These are phyloP conservation scores for Skeletonema potamos DNA, from an alignment of 108 stramenopile genomes.

Conservation along the genomic window DNA sequence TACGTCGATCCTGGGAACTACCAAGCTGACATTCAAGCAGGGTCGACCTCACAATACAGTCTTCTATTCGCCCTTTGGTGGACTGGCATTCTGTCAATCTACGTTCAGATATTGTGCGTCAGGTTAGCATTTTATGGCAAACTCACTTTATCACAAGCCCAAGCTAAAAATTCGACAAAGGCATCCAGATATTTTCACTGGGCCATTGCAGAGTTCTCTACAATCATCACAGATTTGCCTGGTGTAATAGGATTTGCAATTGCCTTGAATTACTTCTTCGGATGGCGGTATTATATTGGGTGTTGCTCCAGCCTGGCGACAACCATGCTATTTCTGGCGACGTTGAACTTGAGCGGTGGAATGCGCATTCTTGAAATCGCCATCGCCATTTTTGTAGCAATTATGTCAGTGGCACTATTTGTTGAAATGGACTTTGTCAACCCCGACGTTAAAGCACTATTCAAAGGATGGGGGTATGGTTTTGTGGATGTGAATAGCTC, in stretches of 20 bases:
- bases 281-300: slow-evolving; percentile 65
- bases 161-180: slow-evolving; percentile 35
- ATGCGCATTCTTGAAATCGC: slow-evolving; percentile 69
- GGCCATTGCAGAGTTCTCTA: slow-evolving; percentile 64
- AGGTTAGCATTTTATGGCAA: slow-evolving; percentile 75
- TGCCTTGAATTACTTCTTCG: slow-evolving; percentile 61
- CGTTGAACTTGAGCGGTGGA: slow-evolving; percentile 50
- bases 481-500: slow-evolving; percentile 51
- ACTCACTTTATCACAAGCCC: slow-evolving; percentile 66
- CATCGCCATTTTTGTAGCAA: slow-evolving; percentile 69
- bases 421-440: slow-evolving; percentile 66
- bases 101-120: slow-evolving; percentile 78
- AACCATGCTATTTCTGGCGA: slow-evolving; percentile 79
- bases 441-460: slow-evolving; percentile 41
- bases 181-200: slow-evolving; percentile 44
- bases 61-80: slow-evolving; percentile 75
- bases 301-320: slow-evolving; percentile 48
- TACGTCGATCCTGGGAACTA: slow-evolving; percentile 89
- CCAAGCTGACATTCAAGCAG: slow-evolving; percentile 86
- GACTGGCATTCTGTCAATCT: slow-evolving; percentile 68
- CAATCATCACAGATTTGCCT: slow-evolving; percentile 78
- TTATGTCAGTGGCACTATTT: slow-evolving; percentile 75
- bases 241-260: slow-evolving; percentile 77
- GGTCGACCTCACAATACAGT: slow-evolving; percentile 67
- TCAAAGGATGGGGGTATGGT: slow-evolving; percentile 59